Percentiles rank a stretch among this genome's conserved stretches.
Evolutionary conservation across 345 rosid genomes (phyloP).

Genomic region (Salix suchowensis): DNA sequence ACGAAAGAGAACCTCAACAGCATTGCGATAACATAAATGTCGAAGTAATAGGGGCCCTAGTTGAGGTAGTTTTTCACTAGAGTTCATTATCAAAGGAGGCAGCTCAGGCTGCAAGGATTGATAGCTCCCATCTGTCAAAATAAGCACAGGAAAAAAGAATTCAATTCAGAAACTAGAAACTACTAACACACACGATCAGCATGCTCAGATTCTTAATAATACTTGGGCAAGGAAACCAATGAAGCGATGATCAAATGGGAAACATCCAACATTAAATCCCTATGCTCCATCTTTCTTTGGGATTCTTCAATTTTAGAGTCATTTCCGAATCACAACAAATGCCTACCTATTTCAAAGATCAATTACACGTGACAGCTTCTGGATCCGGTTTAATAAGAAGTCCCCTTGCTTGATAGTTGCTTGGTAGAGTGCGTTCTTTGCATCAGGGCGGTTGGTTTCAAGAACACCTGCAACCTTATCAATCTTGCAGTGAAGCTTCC

Average conservation of each 20-base stretch:
- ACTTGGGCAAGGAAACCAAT: not conserved
- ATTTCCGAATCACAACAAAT: not conserved
- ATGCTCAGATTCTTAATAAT: slow-evolving; percentile 9
- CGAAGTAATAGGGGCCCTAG: not conserved
- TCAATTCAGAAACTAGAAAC: not conserved
- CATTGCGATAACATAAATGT: no score
- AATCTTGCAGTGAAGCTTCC: slow-evolving; percentile 98
- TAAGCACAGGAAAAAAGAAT: not conserved
- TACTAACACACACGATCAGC: not conserved
- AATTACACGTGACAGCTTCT: slow-evolving; percentile 93
- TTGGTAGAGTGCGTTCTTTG: slow-evolving; percentile 97
- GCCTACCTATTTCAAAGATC: slow-evolving; percentile 51
- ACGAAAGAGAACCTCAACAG: no score
- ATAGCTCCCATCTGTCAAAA: not conserved
- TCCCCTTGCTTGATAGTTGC: slow-evolving; percentile 99
- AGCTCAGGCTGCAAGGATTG: not conserved
- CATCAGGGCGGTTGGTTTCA: slow-evolving; percentile 96
- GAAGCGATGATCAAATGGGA: slow-evolving; percentile 1
- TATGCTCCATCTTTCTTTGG: not conserved
- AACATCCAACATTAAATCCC: not conserved
- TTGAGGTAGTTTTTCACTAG: not conserved
- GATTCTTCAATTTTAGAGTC: slow-evolving; percentile 4
- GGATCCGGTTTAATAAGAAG: slow-evolving; percentile 90
- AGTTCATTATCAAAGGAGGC: not conserved
- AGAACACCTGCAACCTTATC: slow-evolving; percentile 98